Percentiles rank a stretch among this genome's conserved stretches.
Conservation (phyloP, 1,284 basidiomycete genomes). For the Leccinum fallax region DNA sequence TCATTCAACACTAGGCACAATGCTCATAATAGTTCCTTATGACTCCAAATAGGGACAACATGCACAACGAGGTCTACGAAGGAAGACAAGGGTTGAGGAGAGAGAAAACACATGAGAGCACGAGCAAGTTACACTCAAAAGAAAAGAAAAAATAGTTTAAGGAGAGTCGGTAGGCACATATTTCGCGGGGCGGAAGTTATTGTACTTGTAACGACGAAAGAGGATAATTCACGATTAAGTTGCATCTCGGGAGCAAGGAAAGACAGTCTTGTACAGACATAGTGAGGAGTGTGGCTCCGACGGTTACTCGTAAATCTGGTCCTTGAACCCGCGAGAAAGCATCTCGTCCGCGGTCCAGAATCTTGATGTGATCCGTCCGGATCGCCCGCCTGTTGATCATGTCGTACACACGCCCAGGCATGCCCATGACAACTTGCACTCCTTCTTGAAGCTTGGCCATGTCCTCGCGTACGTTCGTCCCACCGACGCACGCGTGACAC, state of each 20-base stretch:
- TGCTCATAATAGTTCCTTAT: too few relatives aligned
- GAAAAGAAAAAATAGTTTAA: conserved; percentile 4
- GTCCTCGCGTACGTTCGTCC: conserved; percentile 96
- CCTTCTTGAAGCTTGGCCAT: conserved; percentile 98
- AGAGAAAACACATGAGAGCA: conserved; percentile 31
- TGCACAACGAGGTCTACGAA: conserved; percentile 23
- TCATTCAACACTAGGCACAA: too few relatives aligned
- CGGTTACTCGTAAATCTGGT: conserved; percentile 81
- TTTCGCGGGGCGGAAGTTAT: conserved; percentile 31
- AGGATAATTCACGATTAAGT: conserved; percentile 23
- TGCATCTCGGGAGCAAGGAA: conserved; percentile 6
- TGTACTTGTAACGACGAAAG: conserved; percentile 22
- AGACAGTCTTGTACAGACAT: conserved; percentile 17
- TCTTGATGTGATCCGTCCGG: conserved; percentile 97
- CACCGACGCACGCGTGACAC: conserved; percentile 98
- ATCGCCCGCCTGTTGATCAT: conserved; percentile 96
- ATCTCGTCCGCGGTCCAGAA: conserved; percentile 99
- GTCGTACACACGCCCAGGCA: conserved; percentile 97
- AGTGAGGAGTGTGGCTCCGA: neutral
- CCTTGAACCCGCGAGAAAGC: conserved; percentile 98
- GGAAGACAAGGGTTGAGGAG: conserved; percentile 10
- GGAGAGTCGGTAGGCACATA: conserved; percentile 29
- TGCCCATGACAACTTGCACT: conserved; percentile 96
- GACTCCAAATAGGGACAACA: conserved; percentile 26
- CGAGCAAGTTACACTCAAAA: conserved; percentile 26